These are phyloP conservation scores for Lathyrus oleraceus DNA, from an alignment of 306 rosid species.

Conservation along the genomic window DNA sequence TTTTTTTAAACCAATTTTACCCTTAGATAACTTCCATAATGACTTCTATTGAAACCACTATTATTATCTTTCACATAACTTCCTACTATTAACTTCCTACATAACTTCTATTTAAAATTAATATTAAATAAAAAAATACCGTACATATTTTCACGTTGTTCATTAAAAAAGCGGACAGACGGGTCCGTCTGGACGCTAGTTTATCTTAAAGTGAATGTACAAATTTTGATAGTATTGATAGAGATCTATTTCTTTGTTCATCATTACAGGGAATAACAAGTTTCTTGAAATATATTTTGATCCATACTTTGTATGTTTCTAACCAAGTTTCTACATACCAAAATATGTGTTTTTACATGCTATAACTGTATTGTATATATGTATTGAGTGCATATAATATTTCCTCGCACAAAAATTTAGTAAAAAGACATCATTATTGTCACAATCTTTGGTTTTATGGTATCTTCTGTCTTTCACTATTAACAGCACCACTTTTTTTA, in stretches of 20 bases:
- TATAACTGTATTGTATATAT: background rate
- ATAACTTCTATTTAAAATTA: no score
- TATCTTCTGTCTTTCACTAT: conserved; percentile 11
- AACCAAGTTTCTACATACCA: background rate
- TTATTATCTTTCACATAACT: no score
- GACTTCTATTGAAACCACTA: no score
- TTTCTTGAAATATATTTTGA: background rate
- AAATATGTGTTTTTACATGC: conserved; percentile 11
- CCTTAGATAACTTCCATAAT: no score
- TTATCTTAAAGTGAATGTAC: conserved; percentile 3
- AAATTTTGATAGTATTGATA: background rate
- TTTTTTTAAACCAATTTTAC: no score
- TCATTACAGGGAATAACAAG: background rate
- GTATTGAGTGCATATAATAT: conserved; percentile 17
- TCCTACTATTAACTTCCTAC: no score
- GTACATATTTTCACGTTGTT: no score
- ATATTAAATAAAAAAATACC: no score
- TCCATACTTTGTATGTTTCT: conserved; percentile 8
- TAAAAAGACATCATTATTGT: conserved; percentile 1
- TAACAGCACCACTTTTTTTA: background rate
- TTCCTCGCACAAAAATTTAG: background rate
- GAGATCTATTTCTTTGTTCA: background rate
- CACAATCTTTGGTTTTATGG: background rate
- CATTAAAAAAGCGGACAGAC: no score
- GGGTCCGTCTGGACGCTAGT: no score